phyloP scores from a whole-genome alignment of 2,329 filamentous ascomycete species.

The Aspergillus sp. region DNA sequence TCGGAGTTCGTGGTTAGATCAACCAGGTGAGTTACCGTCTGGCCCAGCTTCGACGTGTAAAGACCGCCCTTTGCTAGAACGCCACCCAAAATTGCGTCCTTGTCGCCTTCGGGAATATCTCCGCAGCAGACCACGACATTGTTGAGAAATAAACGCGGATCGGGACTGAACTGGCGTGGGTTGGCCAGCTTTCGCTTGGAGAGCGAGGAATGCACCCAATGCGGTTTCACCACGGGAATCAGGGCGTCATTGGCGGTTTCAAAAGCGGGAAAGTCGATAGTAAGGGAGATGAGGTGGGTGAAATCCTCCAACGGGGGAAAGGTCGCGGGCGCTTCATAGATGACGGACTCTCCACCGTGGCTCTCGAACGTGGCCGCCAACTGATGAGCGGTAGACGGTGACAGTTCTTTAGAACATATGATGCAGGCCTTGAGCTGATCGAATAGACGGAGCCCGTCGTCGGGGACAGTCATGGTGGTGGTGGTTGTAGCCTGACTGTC shows the following conservation, averaged over 20 bases:
- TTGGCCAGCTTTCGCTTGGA: conserved; percentile 69
- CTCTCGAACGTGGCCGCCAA: conserved; percentile 46
- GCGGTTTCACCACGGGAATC: conserved; percentile 78
- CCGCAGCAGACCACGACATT: conserved; percentile 79
- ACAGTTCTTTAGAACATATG: conserved; percentile 42
- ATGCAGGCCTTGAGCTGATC: conserved; percentile 48
- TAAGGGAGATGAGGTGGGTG: conserved; percentile 70
- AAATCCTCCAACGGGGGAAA: conserved; percentile 46
- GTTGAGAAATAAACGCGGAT: conserved; percentile 86
- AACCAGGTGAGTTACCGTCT: conserved; percentile 82
- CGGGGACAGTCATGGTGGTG: conserved; percentile 27
- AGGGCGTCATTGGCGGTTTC: conserved; percentile 69
- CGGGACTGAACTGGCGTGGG: conserved; percentile 82
- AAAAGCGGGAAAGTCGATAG: conserved; percentile 90
- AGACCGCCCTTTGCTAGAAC: conserved; percentile 86
- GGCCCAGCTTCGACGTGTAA: conserved; percentile 69
- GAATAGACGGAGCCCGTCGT: conserved; percentile 39
- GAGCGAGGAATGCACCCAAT: conserved; percentile 75
- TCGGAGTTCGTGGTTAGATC: conserved; percentile 73
- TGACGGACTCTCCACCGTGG: conserved; percentile 50
- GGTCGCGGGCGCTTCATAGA: conserved; percentile 37
- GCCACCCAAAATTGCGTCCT: conserved; percentile 87
- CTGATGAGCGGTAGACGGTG: conserved; percentile 39
- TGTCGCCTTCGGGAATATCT: conserved; percentile 80
- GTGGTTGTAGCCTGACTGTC: not conserved